phyloP scores from a whole-genome alignment of 352 stramenopile species.

The Peronospora destructor region DNA sequence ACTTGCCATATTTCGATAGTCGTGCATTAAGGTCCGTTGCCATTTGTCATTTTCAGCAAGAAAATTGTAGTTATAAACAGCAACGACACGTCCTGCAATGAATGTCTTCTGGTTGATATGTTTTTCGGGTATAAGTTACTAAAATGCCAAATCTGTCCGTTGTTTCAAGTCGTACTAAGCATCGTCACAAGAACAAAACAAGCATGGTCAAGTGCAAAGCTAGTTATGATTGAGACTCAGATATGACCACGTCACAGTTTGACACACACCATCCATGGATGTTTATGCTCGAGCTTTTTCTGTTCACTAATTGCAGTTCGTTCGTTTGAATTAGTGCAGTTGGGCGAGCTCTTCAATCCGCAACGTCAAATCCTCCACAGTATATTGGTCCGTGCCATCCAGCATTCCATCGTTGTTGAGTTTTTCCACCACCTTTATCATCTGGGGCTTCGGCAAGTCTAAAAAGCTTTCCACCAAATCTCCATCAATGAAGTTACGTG shows the following conservation, averaged over 20 bases:
- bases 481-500: slow-evolving; percentile 93
- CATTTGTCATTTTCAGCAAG: no score
- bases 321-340: slow-evolving; percentile 42
- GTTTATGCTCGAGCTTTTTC: neutral
- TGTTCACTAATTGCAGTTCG: slow-evolving; percentile 4
- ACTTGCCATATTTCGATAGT: no score
- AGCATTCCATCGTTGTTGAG: slow-evolving; percentile 87
- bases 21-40: no score
- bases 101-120: no score
- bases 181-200: slow-evolving; percentile 13
- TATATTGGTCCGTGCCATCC: slow-evolving; percentile 51
- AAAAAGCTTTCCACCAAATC: slow-evolving; percentile 94
- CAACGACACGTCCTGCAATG: no score
- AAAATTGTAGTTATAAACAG: no score
- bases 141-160: no score
- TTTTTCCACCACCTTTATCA: slow-evolving; percentile 86
- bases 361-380: slow-evolving; percentile 57
- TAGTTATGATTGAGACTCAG: slow-evolving; percentile 11
- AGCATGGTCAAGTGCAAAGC: slow-evolving; percentile 8
- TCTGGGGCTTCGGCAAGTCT: slow-evolving; percentile 87
- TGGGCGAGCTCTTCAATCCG: slow-evolving; percentile 74
- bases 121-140: no score
- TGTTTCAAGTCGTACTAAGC: no score
- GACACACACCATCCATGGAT: neutral
- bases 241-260: neutral